Evolutionary conservation across 805 yeast species (phyloP), one percentile per base, ranked within the genome.

Genomic region (Spathaspora boniae): DNA sequence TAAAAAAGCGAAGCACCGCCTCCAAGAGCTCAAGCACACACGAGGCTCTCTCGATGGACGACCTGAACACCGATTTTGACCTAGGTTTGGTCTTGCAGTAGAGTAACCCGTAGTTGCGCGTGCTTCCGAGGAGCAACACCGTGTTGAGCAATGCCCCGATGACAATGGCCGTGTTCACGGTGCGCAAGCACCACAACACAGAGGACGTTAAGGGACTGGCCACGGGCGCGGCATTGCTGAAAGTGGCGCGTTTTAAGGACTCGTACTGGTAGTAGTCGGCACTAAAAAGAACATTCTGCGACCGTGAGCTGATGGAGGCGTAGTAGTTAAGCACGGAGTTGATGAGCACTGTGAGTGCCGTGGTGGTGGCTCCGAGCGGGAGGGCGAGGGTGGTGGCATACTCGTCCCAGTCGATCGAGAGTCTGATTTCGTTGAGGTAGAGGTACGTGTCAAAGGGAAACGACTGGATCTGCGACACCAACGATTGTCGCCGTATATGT

Each of bases 351-450:
- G 45, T 53, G 2, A 46, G 18, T 4, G 44, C 29, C 5, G 56
- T 38, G n/a, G 56, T 39, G 7, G 40, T 24, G 5, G 48, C 38
- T 3, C 41, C 68, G 8, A 53, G 26, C 1, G 65, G 64, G n/a
- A 63, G 37, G 4, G 65, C 61, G 2, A 58, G 33, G 2, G 58
- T 43, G 4, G 48, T 44, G 17, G 56, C 42, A 37, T 61, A 59
- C 25, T 55, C 58, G 39, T 68, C 71, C 72, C 72, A 67, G 21
- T 65, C 71, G 11, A 68, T 62, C 4, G 69, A 60, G 14, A 58
- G 42, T 16, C 58, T 41, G n/a, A 51, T 24, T 38, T 68, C 73
- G 36, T 66, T 62, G 32, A 60, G 19, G 36, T 54, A 58, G 5
- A 68, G 51, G 31, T 56, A 53, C 20, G 59, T 37, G 33, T 68